These are phyloP conservation scores for Sutorius australiensis DNA, from an alignment of 768 basidiomycete genomes.

Conservation along the genomic window DNA sequence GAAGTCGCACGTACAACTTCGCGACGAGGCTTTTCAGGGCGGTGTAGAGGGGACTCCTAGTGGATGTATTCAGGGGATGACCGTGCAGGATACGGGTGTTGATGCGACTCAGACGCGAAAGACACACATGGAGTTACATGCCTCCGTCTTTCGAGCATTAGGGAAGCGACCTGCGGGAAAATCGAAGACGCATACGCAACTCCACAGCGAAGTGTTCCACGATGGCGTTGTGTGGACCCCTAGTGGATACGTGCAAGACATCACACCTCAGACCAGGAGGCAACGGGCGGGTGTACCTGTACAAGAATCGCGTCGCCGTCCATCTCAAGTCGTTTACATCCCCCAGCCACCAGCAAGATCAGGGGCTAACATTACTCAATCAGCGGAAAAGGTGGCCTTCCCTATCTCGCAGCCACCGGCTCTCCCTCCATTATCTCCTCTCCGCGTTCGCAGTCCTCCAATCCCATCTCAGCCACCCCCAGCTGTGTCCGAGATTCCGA, in stretches of 20 bases:
- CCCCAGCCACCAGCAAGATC: slow-evolving; percentile 13
- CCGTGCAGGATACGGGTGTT: not conserved
- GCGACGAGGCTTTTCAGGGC: slow-evolving; percentile 30
- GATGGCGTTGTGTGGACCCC: slow-evolving; percentile 28
- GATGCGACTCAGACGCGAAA: slow-evolving; percentile 11
- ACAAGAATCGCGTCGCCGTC: not conserved
- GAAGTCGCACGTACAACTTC: slow-evolving; percentile 36
- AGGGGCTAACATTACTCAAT: slow-evolving; percentile 10
- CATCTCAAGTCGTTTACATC: not conserved
- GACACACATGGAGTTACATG: slow-evolving; percentile 22
- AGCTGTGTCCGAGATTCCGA: slow-evolving; percentile 20
- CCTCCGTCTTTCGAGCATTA: slow-evolving; percentile 6
- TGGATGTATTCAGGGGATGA: slow-evolving; percentile 15
- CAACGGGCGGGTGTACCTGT: not conserved
- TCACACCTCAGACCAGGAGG: slow-evolving; percentile 3
- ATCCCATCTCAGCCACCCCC: slow-evolving; percentile 9
- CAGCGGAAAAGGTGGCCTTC: slow-evolving; percentile 1
- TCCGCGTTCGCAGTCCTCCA: slow-evolving; percentile 18
- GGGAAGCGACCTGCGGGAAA: slow-evolving; percentile 7
- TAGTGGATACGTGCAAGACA: slow-evolving; percentile 23
- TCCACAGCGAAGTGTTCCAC: slow-evolving; percentile 33
- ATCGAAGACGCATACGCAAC: slow-evolving; percentile 35
- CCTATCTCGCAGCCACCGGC: slow-evolving; percentile 6
- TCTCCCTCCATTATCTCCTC: slow-evolving; percentile 9
- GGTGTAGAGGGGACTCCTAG: slow-evolving; percentile 30